phyloP scores from a whole-genome alignment of 164 flowering plant genomes.

The Chloranthus sessilifolius region DNA sequence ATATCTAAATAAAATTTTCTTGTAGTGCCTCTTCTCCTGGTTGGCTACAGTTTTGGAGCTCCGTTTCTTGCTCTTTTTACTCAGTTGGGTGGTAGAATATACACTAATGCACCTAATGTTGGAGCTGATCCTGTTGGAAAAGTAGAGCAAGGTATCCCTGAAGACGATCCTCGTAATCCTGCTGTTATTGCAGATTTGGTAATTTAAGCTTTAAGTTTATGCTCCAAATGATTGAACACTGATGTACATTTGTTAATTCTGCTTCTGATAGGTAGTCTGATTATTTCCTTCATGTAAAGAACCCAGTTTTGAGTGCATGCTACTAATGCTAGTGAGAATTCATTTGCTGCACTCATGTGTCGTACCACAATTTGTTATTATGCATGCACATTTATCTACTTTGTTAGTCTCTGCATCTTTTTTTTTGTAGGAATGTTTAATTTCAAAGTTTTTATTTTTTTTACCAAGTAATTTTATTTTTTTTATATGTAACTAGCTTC shows the following conservation, averaged over 20 bases:
- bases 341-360: neutral
- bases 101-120: constrained; percentile 96
- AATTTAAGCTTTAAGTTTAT: constrained; percentile 11
- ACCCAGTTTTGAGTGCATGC: neutral
- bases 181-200: constrained; percentile 98
- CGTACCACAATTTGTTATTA: neutral
- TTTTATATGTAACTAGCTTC: too few relatives aligned
- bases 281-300: neutral
- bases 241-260: too few relatives aligned
- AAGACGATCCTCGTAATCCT: too few relatives aligned
- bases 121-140: constrained; percentile 98
- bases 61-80: constrained; percentile 97
- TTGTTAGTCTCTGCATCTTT: too few relatives aligned
- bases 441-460: too few relatives aligned
- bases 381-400: too few relatives aligned
- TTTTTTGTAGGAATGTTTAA: too few relatives aligned
- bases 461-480: too few relatives aligned
- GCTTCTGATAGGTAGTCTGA: neutral
- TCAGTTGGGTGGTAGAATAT: constrained; percentile 97
- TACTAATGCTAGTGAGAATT: too few relatives aligned
- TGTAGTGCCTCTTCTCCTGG: constrained; percentile 93
- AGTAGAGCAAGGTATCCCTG: constrained; percentile 97
- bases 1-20: constrained; percentile 10
- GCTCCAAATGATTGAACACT: neutral
- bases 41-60: constrained; percentile 97